A percentile compares a stretch with the other conserved stretches of the same genome.
Conservation (phyloP, 441 rosid genomes). For the Erodium moschatum region DNA sequence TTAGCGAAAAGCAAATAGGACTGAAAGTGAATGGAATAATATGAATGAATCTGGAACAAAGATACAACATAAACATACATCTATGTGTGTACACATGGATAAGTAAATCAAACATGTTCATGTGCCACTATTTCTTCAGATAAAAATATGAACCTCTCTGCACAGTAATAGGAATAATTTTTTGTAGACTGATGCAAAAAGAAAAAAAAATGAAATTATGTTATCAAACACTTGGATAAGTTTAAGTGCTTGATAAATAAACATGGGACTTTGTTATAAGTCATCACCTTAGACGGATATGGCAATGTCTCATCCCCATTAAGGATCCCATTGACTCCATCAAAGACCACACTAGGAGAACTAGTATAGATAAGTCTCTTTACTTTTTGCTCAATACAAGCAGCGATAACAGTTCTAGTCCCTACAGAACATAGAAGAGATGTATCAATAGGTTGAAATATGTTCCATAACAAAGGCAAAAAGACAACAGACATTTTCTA, state of each 20-base stretch:
- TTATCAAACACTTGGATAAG: too few relatives aligned
- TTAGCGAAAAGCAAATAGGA: not conserved
- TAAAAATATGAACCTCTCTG: too few relatives aligned
- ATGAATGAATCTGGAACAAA: too few relatives aligned
- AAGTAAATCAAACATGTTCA: too few relatives aligned
- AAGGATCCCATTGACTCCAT: constrained; percentile 50
- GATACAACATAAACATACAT: too few relatives aligned
- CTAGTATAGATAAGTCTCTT: constrained; percentile 84
- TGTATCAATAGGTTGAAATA: not conserved
- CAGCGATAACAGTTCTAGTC: constrained; percentile 68
- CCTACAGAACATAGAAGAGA: constrained; percentile 34
- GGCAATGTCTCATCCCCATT: constrained; percentile 62
- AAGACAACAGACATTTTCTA: constrained; percentile 12
- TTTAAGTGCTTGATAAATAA: not conserved
- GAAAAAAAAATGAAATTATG: too few relatives aligned
- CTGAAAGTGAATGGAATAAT: not conserved
- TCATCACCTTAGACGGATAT: constrained; percentile 51
- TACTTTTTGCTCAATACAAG: constrained; percentile 58
- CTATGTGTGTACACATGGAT: too few relatives aligned
- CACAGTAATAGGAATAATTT: too few relatives aligned
- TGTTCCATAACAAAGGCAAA: not conserved
- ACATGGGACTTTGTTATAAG: not conserved
- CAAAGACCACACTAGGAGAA: constrained; percentile 81
- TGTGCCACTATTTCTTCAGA: too few relatives aligned
- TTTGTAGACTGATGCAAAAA: too few relatives aligned